Conservation (phyloP, 1,284 basidiomycete species). For the Pseudozyma flocculosa region DNA sequence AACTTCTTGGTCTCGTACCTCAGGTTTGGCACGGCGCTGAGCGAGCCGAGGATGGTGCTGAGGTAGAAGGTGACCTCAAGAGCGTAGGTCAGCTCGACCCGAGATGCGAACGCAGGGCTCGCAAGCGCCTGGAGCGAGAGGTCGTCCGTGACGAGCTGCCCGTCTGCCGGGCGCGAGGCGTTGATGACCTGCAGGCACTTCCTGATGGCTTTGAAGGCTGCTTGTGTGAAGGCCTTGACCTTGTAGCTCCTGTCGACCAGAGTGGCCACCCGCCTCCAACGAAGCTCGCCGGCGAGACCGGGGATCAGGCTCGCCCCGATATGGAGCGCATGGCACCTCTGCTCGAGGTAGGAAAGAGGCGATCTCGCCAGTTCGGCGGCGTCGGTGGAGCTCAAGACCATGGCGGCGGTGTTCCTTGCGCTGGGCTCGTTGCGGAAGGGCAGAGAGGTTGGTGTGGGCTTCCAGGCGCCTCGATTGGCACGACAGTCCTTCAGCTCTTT, state of each 20-base stretch:
- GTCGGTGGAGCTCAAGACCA: not conserved
- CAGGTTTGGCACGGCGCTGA: constrained; percentile 9
- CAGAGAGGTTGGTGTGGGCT: no score
- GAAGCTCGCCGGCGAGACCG: not conserved
- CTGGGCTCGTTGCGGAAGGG: no score
- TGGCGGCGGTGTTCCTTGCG: not conserved
- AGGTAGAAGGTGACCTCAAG: constrained; percentile 6
- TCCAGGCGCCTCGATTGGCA: no score
- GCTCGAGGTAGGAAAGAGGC: not conserved
- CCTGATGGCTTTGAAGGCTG: constrained; percentile 14
- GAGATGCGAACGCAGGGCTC: no score
- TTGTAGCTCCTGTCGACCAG: not conserved
- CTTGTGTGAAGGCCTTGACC: constrained; percentile 17
- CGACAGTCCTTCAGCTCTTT: no score
- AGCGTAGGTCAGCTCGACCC: not conserved
- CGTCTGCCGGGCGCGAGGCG: no score
- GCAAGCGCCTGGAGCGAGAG: not conserved
- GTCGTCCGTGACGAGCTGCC: not conserved
- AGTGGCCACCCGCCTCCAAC: not conserved
- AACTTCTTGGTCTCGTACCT: constrained; percentile 16
- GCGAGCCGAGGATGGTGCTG: constrained; percentile 14
- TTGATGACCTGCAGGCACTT: constrained; percentile 2
- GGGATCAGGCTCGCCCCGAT: not conserved
- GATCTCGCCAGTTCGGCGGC: not conserved
- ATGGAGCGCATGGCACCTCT: not conserved